Conservation (phyloP, 768 basidiomycete genomes). For the Lepiota venenata region DNA sequence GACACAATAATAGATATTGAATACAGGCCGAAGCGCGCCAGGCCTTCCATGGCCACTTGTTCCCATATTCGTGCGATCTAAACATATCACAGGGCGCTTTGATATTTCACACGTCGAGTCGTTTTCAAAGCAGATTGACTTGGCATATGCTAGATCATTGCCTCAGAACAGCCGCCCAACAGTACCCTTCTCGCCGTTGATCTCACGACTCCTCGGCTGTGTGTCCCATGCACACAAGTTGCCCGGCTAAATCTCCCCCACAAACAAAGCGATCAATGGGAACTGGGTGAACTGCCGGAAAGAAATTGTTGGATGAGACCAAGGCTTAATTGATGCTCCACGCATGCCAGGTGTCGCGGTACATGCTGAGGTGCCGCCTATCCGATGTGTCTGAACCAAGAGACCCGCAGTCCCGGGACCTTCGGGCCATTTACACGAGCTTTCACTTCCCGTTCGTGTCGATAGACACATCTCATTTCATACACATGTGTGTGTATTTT, state of each 20-base stretch:
- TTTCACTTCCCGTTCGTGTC: background rate
- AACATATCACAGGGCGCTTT: background rate
- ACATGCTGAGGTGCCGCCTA: background rate
- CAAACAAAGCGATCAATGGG: no score
- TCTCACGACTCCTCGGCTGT: background rate
- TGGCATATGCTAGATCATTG: background rate
- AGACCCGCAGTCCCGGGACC: background rate
- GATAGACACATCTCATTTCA: background rate
- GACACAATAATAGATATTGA: no score
- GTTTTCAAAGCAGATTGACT: background rate
- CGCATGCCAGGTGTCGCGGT: background rate
- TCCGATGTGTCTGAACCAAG: background rate
- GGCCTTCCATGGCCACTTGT: no score
- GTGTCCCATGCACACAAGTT: background rate
- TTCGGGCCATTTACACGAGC: background rate
- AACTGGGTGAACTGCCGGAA: no score
- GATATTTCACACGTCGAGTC: background rate
- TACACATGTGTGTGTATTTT: background rate
- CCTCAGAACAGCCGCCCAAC: background rate
- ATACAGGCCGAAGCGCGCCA: no score
- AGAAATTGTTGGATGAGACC: no score
- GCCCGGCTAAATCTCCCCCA: no score
- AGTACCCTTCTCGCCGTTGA: background rate
- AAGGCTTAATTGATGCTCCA: no score
- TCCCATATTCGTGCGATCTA: no score